Conservation (phyloP, 805 yeast genomes). For the Cyberlindnera maclurae region DNA sequence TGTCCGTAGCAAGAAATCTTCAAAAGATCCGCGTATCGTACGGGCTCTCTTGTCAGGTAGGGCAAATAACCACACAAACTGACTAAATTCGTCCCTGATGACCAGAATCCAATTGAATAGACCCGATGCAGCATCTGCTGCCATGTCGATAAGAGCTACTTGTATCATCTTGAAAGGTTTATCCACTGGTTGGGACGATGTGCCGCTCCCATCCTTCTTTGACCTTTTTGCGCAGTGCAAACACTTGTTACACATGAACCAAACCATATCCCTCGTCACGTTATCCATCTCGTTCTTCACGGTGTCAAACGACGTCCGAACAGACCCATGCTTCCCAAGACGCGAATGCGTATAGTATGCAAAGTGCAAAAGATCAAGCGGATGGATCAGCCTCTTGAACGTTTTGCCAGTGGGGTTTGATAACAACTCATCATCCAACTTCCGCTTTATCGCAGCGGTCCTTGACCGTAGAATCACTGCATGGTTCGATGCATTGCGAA, state of each 20-base stretch:
- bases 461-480: not conserved
- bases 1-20: not conserved
- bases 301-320: not conserved
- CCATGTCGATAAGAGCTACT: not conserved
- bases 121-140: not conserved
- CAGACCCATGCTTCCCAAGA: constrained; percentile 1
- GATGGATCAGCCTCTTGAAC: not conserved
- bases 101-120: not conserved
- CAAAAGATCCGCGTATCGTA: not conserved
- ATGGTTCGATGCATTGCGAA: not conserved
- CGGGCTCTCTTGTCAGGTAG: not conserved
- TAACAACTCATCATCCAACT: not conserved
- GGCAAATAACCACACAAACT: constrained; percentile 1
- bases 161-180: not conserved
- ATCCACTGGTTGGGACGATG: not conserved
- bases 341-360: constrained; percentile 1
- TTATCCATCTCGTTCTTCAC: constrained; percentile 1
- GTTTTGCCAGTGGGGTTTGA: not conserved
- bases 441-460: not conserved
- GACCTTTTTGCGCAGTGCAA: not conserved
- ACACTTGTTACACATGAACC: constrained; percentile 1
- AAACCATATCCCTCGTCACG: constrained; percentile 1
- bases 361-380: not conserved
- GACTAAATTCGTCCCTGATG: not conserved
- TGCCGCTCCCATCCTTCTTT: not conserved